Conservation (phyloP, 257 asterid genomes). For the Anisodus acutangulus region DNA sequence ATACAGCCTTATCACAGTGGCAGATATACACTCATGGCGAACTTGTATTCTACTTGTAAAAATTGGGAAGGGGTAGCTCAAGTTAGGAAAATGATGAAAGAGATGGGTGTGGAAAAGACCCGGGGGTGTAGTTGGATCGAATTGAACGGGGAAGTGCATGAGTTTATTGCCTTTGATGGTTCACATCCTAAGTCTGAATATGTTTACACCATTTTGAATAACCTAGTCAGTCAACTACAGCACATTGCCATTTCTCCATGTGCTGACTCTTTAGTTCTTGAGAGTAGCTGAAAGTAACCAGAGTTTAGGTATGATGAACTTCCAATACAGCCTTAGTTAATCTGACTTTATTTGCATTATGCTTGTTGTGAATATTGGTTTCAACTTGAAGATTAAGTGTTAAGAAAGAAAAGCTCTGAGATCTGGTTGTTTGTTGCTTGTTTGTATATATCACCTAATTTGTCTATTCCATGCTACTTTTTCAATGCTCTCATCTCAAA, state of each 20-base stretch:
- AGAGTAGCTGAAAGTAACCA: conserved; percentile 2
- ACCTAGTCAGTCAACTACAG: conserved; percentile 22
- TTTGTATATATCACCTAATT: neutral
- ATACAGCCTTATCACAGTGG: conserved; percentile 51
- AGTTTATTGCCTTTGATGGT: conserved; percentile 46
- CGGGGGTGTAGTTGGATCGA: conserved; percentile 70
- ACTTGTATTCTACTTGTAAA: conserved; percentile 42
- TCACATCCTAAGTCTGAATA: conserved; percentile 29
- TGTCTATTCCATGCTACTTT: neutral
- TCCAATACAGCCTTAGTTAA: neutral
- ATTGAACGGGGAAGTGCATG: conserved; percentile 43
- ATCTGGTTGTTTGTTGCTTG: neutral
- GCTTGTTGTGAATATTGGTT: neutral
- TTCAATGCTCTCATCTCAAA: neutral
- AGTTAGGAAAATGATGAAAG: conserved; percentile 53
- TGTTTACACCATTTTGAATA: conserved; percentile 30
- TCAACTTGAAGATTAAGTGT: neutral
- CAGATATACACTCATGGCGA: conserved; percentile 52
- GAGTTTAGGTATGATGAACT: neutral
- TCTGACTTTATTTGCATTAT: neutral
- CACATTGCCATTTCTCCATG: neutral
- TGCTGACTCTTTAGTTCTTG: conserved; percentile 23
- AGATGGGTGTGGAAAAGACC: conserved; percentile 45
- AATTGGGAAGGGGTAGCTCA: conserved; percentile 49
- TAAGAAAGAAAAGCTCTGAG: neutral